phyloP scores from a whole-genome alignment of 495 filamentous ascomycete genomes.

The Penicillium steckii region DNA sequence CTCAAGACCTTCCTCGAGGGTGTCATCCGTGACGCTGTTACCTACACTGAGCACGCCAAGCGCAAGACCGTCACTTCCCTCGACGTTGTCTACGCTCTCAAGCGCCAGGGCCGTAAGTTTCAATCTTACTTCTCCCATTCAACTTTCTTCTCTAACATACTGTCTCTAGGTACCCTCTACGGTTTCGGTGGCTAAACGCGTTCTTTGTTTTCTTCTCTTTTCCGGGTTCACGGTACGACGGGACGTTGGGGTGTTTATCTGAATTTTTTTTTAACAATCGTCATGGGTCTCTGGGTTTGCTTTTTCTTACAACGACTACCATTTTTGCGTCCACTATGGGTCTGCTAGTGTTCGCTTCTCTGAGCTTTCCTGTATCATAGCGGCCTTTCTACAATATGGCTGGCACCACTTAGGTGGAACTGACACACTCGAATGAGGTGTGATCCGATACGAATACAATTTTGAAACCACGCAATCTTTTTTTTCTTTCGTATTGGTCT shows the following conservation, averaged over 20 bases:
- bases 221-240: slow-evolving; percentile 49
- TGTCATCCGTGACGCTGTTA: slow-evolving; percentile 99
- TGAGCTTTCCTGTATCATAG: slow-evolving; percentile 49
- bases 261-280: slow-evolving; percentile 43
- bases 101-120: slow-evolving; percentile 83
- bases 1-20: slow-evolving; percentile 99
- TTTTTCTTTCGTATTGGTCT: not conserved
- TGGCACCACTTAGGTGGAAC: slow-evolving; percentile 42
- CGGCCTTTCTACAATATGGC: slow-evolving; percentile 43
- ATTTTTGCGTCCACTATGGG: slow-evolving; percentile 47
- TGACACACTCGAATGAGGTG: slow-evolving; percentile 14
- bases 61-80: slow-evolving; percentile 98
- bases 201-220: slow-evolving; percentile 36
- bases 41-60: slow-evolving; percentile 98
- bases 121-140: not conserved
- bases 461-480: slow-evolving; percentile 21
- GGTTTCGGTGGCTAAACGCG: slow-evolving; percentile 94
- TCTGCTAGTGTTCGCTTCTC: slow-evolving; percentile 46
- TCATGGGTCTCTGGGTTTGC: slow-evolving; percentile 53
- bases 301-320: slow-evolving; percentile 42
- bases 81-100: slow-evolving; percentile 96
- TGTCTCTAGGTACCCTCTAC: slow-evolving; percentile 70
- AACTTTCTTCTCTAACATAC: slow-evolving; percentile 20
- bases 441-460: slow-evolving; percentile 47
- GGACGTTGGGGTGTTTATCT: slow-evolving; percentile 54